Conservation (phyloP, 1,284 basidiomycete genomes). For the Irpex rosettiformis region DNA sequence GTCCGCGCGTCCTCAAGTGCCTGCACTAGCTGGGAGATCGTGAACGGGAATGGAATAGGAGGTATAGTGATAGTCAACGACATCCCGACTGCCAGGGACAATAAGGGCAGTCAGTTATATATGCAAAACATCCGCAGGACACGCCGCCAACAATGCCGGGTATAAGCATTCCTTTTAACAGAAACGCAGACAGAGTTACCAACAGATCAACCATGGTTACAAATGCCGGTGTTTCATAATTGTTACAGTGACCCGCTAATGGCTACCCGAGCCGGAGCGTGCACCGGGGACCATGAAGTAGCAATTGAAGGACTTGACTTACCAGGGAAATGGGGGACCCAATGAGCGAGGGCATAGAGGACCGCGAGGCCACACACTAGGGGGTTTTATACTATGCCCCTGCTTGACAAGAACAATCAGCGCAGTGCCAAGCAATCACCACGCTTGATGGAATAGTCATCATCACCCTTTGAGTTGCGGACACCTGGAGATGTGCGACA, state of each 20-base stretch:
- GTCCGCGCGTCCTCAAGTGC: constrained; percentile 18
- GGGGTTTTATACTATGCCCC: background rate
- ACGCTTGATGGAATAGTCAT: background rate
- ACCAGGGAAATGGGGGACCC: background rate
- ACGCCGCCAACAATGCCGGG: background rate
- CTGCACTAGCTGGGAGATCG: constrained; percentile 8
- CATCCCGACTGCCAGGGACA: background rate
- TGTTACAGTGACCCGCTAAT: too few species aligned
- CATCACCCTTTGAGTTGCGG: background rate
- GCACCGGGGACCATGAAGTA: too few species aligned
- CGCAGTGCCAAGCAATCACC: background rate
- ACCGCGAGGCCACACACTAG: background rate
- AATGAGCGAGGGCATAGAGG: background rate
- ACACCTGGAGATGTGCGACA: background rate
- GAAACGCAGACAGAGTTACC: too few species aligned
- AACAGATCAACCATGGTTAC: too few species aligned
- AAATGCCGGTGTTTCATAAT: background rate
- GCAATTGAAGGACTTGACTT: background rate
- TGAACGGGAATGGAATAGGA: background rate
- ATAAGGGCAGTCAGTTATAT: background rate
- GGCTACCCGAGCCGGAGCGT: too few species aligned
- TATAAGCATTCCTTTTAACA: too few species aligned
- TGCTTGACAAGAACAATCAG: background rate
- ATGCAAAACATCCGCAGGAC: too few species aligned
- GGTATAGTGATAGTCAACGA: background rate